Conservation (phyloP, 108 stramenopile genomes). For the Aurantiochytrium sp. region DNA sequence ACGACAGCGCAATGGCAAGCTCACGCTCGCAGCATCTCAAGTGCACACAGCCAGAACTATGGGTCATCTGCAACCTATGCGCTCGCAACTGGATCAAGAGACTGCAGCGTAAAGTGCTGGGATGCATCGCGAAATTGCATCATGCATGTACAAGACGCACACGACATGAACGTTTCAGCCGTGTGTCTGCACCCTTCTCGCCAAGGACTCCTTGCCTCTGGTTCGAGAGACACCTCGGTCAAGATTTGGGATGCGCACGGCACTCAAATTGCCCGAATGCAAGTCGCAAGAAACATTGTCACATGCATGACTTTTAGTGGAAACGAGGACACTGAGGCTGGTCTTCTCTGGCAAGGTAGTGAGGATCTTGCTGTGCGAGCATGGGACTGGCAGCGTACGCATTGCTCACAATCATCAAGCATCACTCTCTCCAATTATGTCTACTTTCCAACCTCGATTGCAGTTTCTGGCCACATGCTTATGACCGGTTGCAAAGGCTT, state of each 20-base stretch:
- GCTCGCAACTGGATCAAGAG: not conserved
- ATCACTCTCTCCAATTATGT: not conserved
- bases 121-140: not conserved
- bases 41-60: not conserved
- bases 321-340: not conserved
- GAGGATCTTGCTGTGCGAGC: not conserved
- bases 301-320: not conserved
- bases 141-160: not conserved
- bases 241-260: not conserved
- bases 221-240: not conserved
- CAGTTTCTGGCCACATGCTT: not conserved
- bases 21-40: not conserved
- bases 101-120: not conserved
- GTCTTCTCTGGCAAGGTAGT: not conserved
- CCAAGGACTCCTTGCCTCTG: not conserved
- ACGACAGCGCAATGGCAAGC: not conserved
- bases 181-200: not conserved
- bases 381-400: not conserved
- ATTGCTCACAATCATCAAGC: not conserved
- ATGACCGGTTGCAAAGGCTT: not conserved
- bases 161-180: not conserved
- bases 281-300: not conserved
- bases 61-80: not conserved
- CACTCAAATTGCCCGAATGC: not conserved
- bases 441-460: not conserved